Percentiles rank a stretch among this genome's conserved stretches.
Conservation (phyloP, 2,329 filamentous ascomycete species). For the Talaromyces sp. region DNA sequence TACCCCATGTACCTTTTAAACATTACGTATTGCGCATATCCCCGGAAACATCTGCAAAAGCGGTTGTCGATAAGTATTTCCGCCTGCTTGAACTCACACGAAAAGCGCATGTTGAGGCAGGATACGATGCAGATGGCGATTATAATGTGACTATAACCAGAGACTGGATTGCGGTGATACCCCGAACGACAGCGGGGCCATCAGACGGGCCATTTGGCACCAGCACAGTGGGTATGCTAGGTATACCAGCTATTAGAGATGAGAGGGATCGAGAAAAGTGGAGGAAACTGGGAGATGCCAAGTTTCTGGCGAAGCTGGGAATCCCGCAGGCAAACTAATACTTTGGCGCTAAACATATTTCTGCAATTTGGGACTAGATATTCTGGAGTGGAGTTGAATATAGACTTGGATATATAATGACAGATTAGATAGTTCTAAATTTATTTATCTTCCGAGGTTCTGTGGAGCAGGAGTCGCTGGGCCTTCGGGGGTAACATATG, state of each 20-base stretch:
- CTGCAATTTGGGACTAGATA: background rate
- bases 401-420: background rate
- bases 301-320: conserved; percentile 22
- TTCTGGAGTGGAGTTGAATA: background rate
- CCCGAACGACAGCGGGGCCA: conserved; percentile 19
- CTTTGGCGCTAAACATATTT: background rate
- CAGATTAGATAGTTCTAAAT: background rate
- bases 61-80: conserved; percentile 20
- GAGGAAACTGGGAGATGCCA: conserved; percentile 20
- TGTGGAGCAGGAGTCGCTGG: conserved; percentile 52
- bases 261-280: conserved; percentile 22
- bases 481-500: conserved; percentile 68
- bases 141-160: conserved; percentile 28
- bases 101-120: conserved; percentile 19
- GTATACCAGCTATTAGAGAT: conserved; percentile 23
- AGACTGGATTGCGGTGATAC: conserved; percentile 27
- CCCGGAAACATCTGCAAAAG: conserved; percentile 7
- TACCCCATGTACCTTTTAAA: conserved; percentile 24
- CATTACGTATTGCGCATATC: conserved; percentile 29
- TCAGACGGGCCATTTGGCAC: conserved; percentile 19
- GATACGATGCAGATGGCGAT: conserved; percentile 19
- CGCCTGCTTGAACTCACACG: conserved; percentile 22
- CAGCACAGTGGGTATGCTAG: conserved; percentile 27
- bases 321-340: conserved; percentile 17
- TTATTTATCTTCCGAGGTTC: conserved; percentile 40